A percentile compares a stretch with the other conserved stretches of the same genome.
phyloP scores from a whole-genome alignment of 805 yeast genomes.

The Wickerhamomyces ciferrii region DNA sequence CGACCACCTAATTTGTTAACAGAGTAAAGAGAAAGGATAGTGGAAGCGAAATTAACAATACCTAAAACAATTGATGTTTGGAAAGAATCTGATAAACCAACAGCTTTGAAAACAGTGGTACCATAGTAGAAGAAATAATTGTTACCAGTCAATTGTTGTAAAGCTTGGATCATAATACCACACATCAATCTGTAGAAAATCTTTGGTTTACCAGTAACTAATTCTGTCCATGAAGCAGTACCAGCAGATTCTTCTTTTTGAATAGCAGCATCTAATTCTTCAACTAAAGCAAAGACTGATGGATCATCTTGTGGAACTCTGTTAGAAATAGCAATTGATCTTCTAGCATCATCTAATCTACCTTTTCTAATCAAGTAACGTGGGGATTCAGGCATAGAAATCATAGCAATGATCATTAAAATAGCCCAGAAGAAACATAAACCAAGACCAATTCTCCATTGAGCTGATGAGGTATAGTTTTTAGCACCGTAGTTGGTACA shows the following conservation, averaged over 20 bases:
- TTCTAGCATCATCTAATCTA: slow-evolving; percentile 56
- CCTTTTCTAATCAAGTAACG: slow-evolving; percentile 54
- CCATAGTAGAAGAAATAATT: slow-evolving; percentile 67
- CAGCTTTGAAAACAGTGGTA: slow-evolving; percentile 55
- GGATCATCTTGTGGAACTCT: slow-evolving; percentile 48
- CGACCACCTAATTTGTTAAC: slow-evolving; percentile 55
- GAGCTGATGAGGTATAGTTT: slow-evolving; percentile 54
- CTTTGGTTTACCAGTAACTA: slow-evolving; percentile 64
- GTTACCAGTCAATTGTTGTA: slow-evolving; percentile 67
- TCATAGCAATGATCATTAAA: slow-evolving; percentile 29
- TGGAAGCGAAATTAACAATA: slow-evolving; percentile 54
- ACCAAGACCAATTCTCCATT: slow-evolving; percentile 74
- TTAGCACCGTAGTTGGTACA: slow-evolving; percentile 69
- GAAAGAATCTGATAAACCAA: slow-evolving; percentile 53
- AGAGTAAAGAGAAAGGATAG: slow-evolving; percentile 42
- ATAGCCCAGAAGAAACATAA: slow-evolving; percentile 44
- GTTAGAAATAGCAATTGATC: slow-evolving; percentile 54
- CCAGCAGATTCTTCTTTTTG: slow-evolving; percentile 60
- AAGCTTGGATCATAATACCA: slow-evolving; percentile 52
- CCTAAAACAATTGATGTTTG: slow-evolving; percentile 55
- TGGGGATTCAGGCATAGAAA: slow-evolving; percentile 69
- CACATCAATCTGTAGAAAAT: slow-evolving; percentile 38
- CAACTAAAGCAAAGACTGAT: slow-evolving; percentile 51
- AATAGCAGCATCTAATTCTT: slow-evolving; percentile 53
- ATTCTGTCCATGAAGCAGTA: slow-evolving; percentile 59